phyloP scores from a whole-genome alignment of 176 grass and related monocot genomes.

The Hordeum vulgare region MorexV3_pseudomolecules_assembly NC_058519.1:85501161-85501660 shows the following conservation, averaged over 20 bases:
- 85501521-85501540: too few species aligned
- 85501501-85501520: too few species aligned
- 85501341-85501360: constrained; percentile 1
- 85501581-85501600: not conserved
- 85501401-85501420: too few species aligned
- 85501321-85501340: not conserved
- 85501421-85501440: too few species aligned
- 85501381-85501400: too few species aligned
- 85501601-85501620: too few species aligned
- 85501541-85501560: constrained; percentile 6
- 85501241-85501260: not conserved
- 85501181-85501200: not conserved
- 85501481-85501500: too few species aligned
- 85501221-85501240: not conserved
- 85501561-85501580: constrained; percentile 10
- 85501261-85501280: constrained; percentile 9
- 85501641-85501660: not conserved
- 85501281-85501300: not conserved
- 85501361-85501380: not conserved
- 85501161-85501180: not conserved
- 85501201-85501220: too few species aligned
- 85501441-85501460: too few species aligned
- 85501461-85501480: too few species aligned
- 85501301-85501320: constrained; percentile 7
- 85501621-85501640: too few species aligned